phyloP scores from a whole-genome alignment of 495 filamentous ascomycete genomes.

The Penicillium malachiteum region DNA sequence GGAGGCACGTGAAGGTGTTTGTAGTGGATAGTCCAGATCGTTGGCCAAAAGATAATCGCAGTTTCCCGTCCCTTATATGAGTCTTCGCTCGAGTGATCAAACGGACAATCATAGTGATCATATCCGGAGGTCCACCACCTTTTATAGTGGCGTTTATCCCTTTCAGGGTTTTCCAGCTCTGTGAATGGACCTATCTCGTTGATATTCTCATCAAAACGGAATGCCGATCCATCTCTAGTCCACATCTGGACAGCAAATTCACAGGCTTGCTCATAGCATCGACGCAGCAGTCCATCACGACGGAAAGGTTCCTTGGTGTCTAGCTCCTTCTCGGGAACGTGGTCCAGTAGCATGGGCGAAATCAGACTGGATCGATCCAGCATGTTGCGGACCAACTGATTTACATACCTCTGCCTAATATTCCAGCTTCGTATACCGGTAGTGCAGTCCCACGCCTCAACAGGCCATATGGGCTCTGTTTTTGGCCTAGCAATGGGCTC shows the following conservation, averaged over 20 bases:
- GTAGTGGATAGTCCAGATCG: too few relatives aligned
- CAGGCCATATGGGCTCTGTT: background rate
- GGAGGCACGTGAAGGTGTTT: too few relatives aligned
- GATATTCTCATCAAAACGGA: too few relatives aligned
- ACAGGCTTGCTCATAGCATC: background rate
- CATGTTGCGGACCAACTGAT: background rate
- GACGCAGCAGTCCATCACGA: background rate
- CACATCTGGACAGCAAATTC: background rate
- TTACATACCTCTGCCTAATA: background rate
- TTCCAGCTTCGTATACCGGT: background rate
- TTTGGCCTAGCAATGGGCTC: background rate
- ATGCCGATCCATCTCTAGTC: too few relatives aligned
- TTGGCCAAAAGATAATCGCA: too few relatives aligned
- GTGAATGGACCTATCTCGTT: too few relatives aligned
- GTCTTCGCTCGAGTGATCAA: too few relatives aligned
- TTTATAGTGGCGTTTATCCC: too few relatives aligned
- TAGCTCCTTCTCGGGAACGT: background rate
- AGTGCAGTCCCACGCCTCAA: background rate
- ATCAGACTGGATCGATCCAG: background rate
- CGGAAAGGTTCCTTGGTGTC: background rate
- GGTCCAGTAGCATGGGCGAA: background rate
- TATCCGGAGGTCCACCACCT: too few relatives aligned
- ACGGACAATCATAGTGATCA: too few relatives aligned
- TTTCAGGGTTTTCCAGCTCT: too few relatives aligned
- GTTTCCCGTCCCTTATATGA: too few relatives aligned